Evolutionary conservation across 176 grass and related monocot species (phyloP), one percentile per base, ranked within the genome.

Genomic region (Carex pumila): DNA sequence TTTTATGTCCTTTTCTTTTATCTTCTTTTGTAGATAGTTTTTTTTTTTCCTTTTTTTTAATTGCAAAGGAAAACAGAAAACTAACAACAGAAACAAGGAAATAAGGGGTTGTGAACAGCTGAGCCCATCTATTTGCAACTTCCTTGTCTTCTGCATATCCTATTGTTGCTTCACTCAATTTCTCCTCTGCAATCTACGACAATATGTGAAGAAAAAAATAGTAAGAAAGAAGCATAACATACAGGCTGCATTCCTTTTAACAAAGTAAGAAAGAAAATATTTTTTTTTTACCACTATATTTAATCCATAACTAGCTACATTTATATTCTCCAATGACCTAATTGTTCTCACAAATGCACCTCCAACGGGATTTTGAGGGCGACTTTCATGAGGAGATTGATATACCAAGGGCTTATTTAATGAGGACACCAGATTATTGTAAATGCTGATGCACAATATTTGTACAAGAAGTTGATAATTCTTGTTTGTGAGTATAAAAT

Each of bases 161-260:
- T 84, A 98, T 83, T 39, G 95, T 98, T 71, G 95, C 95, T 91
- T 98, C 92, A 61, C 95, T 98, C 75, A 98, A 98, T 87, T 93
- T 93, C 39, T 98, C 92, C 50, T 91, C 89, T 52, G 92, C 95
- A 85, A 98, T 98, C 95, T 98, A 85, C 74, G 79, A 37, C 73
- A 41, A 55, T 81, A 89, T 84, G 47, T 41, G 6, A 85, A 39
- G 29, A 82, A 13, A 68, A 12, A 32, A 34, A 32, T 34, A 50
- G 47, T 2, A 50, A 50, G 47, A 50, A 29, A 13, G 3, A 22
- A 10, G 43, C 9, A 9, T 73, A 49, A 22, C 2, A 19, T 22
- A 15, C 70, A 73, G 32, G 41, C 12, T 22, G 70, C 43, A 22
- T 50, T 52, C 9, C 1, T 73, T 72, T 25, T 22, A 21, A 7